Percentiles rank a stretch among this genome's conserved stretches.
These are phyloP conservation scores for Volvox carteri DNA, from an alignment of 163 green algal genomes.

Conservation along the genomic window DNA sequence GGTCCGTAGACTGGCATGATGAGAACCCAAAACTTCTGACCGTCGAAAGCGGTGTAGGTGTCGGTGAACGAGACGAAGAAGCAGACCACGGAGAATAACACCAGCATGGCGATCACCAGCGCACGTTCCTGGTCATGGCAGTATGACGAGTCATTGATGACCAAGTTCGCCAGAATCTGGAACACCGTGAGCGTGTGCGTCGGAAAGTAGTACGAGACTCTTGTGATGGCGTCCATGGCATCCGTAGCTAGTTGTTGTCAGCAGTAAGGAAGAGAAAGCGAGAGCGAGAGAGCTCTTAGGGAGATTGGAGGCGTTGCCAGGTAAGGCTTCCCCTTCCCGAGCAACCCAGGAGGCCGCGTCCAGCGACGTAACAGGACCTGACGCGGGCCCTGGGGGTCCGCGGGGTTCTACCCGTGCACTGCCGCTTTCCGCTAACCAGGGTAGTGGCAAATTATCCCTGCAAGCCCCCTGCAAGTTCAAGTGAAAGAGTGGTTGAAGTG, in stretches of 20 bases:
- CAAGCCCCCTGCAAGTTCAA: too few species aligned
- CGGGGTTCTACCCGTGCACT: too few species aligned
- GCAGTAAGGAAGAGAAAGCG: not conserved
- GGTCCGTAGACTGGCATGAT: conserved; percentile 64
- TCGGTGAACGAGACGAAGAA: conserved; percentile 62
- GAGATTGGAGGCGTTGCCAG: too few species aligned
- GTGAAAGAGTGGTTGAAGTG: too few species aligned
- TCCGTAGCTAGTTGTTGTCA: not conserved
- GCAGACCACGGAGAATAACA: conserved; percentile 48
- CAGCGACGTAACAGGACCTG: too few species aligned
- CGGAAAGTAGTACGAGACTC: conserved; percentile 61
- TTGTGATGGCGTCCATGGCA: conserved; percentile 59
- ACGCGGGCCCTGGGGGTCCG: too few species aligned
- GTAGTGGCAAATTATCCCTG: too few species aligned
- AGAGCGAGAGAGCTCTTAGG: too few species aligned
- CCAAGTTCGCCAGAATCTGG: conserved; percentile 58
- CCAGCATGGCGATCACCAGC: conserved; percentile 57
- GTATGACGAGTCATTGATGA: conserved; percentile 57
- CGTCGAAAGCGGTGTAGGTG: conserved; percentile 60
- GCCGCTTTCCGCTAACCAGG: too few species aligned
- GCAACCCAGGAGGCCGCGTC: too few species aligned
- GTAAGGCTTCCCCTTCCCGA: too few species aligned
- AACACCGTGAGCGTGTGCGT: conserved; percentile 57
- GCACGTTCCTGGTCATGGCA: conserved; percentile 50
- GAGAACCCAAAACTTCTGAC: conserved; percentile 59